Evolutionary conservation across 139 green algal genomes (phyloP), one percentile per base, ranked within the genome.

Genomic region (Micractinium conductrix): DNA sequence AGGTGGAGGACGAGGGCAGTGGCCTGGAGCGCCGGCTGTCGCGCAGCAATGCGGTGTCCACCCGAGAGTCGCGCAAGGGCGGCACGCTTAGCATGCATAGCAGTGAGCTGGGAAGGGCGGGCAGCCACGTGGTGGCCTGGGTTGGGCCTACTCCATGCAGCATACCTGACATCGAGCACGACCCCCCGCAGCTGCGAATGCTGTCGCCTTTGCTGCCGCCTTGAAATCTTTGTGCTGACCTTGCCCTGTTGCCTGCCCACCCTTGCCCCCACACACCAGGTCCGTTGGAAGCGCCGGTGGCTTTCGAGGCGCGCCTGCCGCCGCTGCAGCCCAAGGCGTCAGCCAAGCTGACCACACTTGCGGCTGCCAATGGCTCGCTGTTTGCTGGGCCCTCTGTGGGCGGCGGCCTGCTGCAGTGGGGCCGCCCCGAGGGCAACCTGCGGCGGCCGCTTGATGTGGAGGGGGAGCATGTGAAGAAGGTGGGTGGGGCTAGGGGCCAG

Each of bases 261-360:
- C 63, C 63, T 44, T 26, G 17, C 24, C 24, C 45, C 3, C 19
- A 14, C 1, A 17, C 19, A 28, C 19, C 62, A 84, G 62, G 42
- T 42, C 26, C 73, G 21, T 8, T 81, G 44, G 78, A 84, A 35
- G 28, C 75, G 16, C 91, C 90, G 0, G 40, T 93, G 10, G 55
- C 80, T 1, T 81, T 91, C 45, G 90, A 93, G 48, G 79, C 90
- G 4, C 87, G 93, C 16, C 87, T 92, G 68, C 88, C 91, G 35
- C 93, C 92, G 1, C 85, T 95, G 38, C 84, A 90, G n/a, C 91
- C 89, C 30, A 93, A 95, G 42, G 53, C 81, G 30, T 80, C 84
- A 0, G 87, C 93, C 2, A 85, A 80, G 24, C 85, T 95, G 26
- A 87, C 69, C 33, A 30, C 74, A 26, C 74, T 95, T 44, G 86